Base-by-base conservation (phyloP, 163 green algal species). In the Scenedesmus sp. region DNA sequence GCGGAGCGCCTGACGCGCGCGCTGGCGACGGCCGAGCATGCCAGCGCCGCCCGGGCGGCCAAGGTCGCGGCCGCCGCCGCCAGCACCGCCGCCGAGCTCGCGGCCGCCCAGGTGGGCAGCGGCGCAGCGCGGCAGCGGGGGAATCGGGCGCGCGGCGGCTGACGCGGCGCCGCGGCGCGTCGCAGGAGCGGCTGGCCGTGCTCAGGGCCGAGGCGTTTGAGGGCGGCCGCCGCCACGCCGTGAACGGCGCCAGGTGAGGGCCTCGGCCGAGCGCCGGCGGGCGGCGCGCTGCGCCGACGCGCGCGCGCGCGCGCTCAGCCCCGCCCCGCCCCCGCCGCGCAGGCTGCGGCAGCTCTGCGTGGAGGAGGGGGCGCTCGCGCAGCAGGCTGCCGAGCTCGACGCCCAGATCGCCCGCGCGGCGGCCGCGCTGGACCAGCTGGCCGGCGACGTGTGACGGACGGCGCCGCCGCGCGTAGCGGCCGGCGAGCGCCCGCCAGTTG, bases 281-380 rank as follows among this genome's bases (percentile, higher is more conserved):
- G n/a, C n/a, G n/a, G n/a, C n/a, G n/a, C n/a, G n/a, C n/a, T n/a
- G n/a, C n/a, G n/a, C n/a, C n/a, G n/a, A n/a, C n/a, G n/a, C n/a
- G n/a, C n/a, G n/a, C 39, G 39, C 39, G 39, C 39, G 39, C 39
- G 39, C 39, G 39, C 39, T 6, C 39, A 47, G 7, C 39, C 10
- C 39, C 7, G 39, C 39, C 39, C n/a, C n/a, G n/a, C n/a, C n/a
- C n/a, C n/a, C n/a, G n/a, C n/a, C n/a, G n/a, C n/a, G 39, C 69
- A 77, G 69, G 69, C 26, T 77, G 54, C 44, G 48, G 54, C 69
- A 77, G n/a, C 54, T 77, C n/a, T 53, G 45, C 13, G 34, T 67
- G 14, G 69, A 77, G 54, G 48, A 53, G 7, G 17, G n/a, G n/a
- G 17, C 26, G 2, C 53, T 67, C n/a, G 14, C 24, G 22, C 50